These are phyloP conservation scores for Ceratobasidium papillatum DNA, from an alignment of 1,284 basidiomycete genomes.

Conservation along the genomic window DNA sequence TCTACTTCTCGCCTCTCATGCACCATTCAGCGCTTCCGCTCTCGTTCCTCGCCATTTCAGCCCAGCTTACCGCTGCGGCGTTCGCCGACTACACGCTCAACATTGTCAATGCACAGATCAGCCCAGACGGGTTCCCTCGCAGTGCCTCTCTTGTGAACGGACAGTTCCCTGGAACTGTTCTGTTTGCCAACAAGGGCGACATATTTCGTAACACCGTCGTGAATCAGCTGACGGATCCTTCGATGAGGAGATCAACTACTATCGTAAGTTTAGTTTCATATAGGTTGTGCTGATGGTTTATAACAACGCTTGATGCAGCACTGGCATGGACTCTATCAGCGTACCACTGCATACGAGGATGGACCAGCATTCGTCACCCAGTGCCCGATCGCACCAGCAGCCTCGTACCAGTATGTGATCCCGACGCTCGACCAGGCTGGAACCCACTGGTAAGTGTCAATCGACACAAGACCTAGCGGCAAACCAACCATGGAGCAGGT, in stretches of 20 bases:
- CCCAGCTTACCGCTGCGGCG: neutral
- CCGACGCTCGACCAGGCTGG: conserved; percentile 52
- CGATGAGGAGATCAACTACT: conserved; percentile 52
- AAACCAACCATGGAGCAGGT: neutral
- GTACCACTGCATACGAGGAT: conserved; percentile 48
- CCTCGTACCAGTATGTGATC: conserved; percentile 60
- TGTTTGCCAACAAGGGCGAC: conserved; percentile 52
- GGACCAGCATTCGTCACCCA: conserved; percentile 54
- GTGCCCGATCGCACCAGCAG: conserved; percentile 61
- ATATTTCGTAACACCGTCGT: conserved; percentile 53
- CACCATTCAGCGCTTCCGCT: neutral
- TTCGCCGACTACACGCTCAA: conserved; percentile 45
- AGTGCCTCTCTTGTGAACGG: conserved; percentile 51
- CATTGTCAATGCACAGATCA: conserved; percentile 53
- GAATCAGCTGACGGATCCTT: conserved; percentile 51
- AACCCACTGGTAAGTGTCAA: conserved; percentile 54
- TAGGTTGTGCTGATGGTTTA: conserved; percentile 48
- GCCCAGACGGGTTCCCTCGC: conserved; percentile 57
- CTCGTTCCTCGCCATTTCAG: conserved; percentile 11
- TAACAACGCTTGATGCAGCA: conserved; percentile 46
- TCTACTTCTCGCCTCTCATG: neutral
- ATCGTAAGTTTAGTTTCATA: conserved; percentile 60
- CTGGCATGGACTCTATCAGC: conserved; percentile 51
- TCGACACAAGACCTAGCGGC: neutral
- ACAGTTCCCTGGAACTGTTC: conserved; percentile 49